Evolutionary conservation across 345 rosid genomes (phyloP).

Genomic region (Sisymbrium altissimum): DNA sequence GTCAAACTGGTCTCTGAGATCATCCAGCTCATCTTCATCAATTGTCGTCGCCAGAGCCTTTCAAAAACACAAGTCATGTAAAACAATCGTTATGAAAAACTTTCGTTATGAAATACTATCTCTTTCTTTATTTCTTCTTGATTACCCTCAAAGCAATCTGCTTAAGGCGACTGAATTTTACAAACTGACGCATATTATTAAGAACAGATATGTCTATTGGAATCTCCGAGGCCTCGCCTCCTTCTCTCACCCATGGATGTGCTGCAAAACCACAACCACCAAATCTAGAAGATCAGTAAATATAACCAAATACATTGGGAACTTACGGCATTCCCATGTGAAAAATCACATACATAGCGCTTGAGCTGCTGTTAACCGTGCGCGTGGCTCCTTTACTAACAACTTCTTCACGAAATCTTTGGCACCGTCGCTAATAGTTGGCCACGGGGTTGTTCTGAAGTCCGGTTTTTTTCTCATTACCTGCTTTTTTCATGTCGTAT

Average conservation of each 20-base stretch:
- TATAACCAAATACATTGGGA: background rate
- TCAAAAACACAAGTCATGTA: background rate
- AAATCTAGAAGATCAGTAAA: background rate
- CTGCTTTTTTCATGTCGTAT: constrained; percentile 40
- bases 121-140: background rate
- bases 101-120: constrained; percentile 11
- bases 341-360: constrained; percentile 56
- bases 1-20: constrained; percentile 88
- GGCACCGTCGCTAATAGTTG: constrained; percentile 73
- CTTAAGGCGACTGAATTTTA: constrained; percentile 91
- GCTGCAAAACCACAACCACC: constrained; percentile 46
- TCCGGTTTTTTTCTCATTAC: constrained; percentile 88
- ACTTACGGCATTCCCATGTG: background rate
- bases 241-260: constrained; percentile 99
- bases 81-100: background rate
- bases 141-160: constrained; percentile 91
- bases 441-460: constrained; percentile 94
- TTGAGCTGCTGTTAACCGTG: constrained; percentile 93
- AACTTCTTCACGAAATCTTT: constrained; percentile 93
- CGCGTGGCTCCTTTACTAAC: constrained; percentile 86
- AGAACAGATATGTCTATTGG: constrained; percentile 98
- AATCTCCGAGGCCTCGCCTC: constrained; percentile 93
- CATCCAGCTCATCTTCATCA: constrained; percentile 69
- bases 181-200: constrained; percentile 88
- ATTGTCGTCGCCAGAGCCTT: constrained; percentile 91